Base-by-base conservation (phyloP, 2,329 filamentous ascomycete genomes). In the Thelonectria discophora region DNA sequence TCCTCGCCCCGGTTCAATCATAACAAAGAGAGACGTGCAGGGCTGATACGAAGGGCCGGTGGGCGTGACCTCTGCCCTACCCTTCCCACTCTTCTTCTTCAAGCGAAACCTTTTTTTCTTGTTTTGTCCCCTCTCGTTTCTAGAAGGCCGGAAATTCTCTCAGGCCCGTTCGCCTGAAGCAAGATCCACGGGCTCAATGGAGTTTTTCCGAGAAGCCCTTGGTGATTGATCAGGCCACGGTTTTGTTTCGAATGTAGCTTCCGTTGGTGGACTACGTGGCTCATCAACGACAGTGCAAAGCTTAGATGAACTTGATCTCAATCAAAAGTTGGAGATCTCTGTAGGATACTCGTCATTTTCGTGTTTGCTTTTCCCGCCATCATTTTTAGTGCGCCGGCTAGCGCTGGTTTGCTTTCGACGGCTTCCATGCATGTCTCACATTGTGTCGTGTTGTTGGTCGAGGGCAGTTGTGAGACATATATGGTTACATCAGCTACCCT, bases 121-220 rank as follows among this genome's bases (percentile, higher is more conserved):
- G 52, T 40, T 30, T 55, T 49, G 17, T 53, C 24, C 24, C 18
- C 42, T 30, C 34, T 30, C 34, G 47, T 47, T 56, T 61, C 53
- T 49, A 56, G 58, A 57, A 61, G n/a, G 17, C 42, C 48, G 40
- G 42, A 57, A 61, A 43, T 55, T 48, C 45, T 10, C 27, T 30
- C 51, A 50, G 57, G 32, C 37, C 43, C 57, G 30, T 40, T 57
- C 48, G 53, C 53, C 48, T 45, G 42, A 20, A 42, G 48, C 34
- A 34, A 43, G 42, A 27, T 43, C 42, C 46, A 60, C 58, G 47
- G 46, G 40, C 55, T 49, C 15, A 40, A 40, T 20, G 20, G 30
- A 56, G 42, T 47, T 52, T 61, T 43, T 24, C 48, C 40, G 34
- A 21, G 10, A 24, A 21, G 10, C 18, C 17, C 12, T 21, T 48